Percentiles rank a stretch among this genome's conserved stretches.
These are phyloP conservation scores for Chlamydomonas incerta DNA, from an alignment of 139 green algal genomes.

Conservation along the genomic window DNA sequence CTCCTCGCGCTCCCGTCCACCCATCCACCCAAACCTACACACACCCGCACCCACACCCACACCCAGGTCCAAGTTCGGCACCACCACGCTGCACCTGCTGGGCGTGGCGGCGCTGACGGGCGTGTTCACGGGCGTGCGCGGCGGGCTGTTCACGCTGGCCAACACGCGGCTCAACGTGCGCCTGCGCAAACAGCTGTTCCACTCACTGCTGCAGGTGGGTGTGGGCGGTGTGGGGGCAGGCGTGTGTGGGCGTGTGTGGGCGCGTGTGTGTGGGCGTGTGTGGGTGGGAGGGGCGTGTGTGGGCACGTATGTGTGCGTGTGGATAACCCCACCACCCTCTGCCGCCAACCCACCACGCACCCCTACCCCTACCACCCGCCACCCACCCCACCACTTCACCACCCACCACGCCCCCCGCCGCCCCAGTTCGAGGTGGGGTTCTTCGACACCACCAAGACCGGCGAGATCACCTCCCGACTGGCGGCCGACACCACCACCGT, in stretches of 20 bases:
- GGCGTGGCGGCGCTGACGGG: constrained; percentile 66
- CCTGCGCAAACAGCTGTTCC: constrained; percentile 67
- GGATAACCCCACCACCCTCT: background rate
- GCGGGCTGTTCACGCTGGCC: constrained; percentile 79
- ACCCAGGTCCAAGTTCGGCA: constrained; percentile 58
- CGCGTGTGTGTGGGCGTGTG: too few species aligned
- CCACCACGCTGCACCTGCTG: constrained; percentile 73
- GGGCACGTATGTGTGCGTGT: too few species aligned
- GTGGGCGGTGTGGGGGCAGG: background rate
- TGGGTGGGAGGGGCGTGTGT: too few species aligned
- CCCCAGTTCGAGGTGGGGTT: constrained; percentile 82
- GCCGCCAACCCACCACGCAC: background rate
- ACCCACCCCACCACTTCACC: background rate
- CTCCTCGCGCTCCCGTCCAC: background rate
- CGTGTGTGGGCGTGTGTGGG: background rate
- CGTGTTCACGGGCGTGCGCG: constrained; percentile 78
- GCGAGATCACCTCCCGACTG: constrained; percentile 75
- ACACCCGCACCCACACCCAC: background rate
- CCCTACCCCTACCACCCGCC: background rate
- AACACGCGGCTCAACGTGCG: constrained; percentile 72
- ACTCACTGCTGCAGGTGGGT: constrained; percentile 63
- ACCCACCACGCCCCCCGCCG: background rate
- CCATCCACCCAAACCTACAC: background rate
- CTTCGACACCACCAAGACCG: constrained; percentile 82
- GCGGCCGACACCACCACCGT: constrained; percentile 83